These are phyloP conservation scores for Calocera viscosa DNA, from an alignment of 768 basidiomycete species.

Conservation along the genomic window DNA sequence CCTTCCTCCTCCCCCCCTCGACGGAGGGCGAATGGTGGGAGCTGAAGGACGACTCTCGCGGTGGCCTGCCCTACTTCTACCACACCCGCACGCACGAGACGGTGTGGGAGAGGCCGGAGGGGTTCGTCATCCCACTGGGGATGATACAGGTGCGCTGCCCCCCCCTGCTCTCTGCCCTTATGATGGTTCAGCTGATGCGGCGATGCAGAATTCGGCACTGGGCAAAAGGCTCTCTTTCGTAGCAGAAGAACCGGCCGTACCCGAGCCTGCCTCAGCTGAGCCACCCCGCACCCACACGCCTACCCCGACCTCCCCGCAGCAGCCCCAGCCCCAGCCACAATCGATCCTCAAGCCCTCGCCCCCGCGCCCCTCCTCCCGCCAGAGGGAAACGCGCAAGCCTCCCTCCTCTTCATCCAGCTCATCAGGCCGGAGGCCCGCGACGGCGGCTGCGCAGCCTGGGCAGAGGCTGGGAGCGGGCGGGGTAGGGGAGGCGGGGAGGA, in stretches of 20 bases:
- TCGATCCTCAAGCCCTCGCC: constrained; percentile 10
- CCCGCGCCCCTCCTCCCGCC: background rate
- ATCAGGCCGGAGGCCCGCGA: background rate
- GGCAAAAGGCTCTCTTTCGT: constrained; percentile 7
- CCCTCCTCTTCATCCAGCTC: too few relatives aligned
- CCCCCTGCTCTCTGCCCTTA: background rate
- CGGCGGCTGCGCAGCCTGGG: background rate
- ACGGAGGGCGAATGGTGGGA: constrained; percentile 95
- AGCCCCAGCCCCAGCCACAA: background rate
- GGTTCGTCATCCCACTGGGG: constrained; percentile 82
- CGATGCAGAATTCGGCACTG: constrained; percentile 4
- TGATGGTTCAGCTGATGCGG: constrained; percentile 2
- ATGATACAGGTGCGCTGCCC: constrained; percentile 51
- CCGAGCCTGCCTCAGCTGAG: constrained; percentile 14
- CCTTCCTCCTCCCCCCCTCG: constrained; percentile 60
- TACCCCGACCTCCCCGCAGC: too few relatives aligned
- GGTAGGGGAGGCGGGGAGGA: too few relatives aligned
- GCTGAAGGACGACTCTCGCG: constrained; percentile 67
- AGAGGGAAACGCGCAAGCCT: too few relatives aligned
- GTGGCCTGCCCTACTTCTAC: constrained; percentile 83
- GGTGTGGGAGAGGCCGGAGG: constrained; percentile 80
- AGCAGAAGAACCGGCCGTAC: constrained; percentile 7
- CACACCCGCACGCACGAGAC: constrained; percentile 86
- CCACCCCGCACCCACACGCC: background rate
- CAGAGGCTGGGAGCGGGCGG: too few relatives aligned